Base-by-base conservation (phyloP, 805 yeast genomes). In the Maudiozyma serrabonitensis region DNA sequence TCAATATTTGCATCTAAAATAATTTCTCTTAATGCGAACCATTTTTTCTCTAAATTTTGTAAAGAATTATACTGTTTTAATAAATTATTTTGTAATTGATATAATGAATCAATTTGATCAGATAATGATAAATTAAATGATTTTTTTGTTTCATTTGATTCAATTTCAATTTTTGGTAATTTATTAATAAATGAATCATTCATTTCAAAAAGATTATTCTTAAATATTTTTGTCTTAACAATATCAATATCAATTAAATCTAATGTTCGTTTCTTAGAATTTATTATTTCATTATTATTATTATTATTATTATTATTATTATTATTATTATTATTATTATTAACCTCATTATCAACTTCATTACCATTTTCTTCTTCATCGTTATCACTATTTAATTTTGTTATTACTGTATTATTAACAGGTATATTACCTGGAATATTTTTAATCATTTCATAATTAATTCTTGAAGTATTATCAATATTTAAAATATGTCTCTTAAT, bases 371-470 rank as follows among this genome's bases (percentile, higher is more conserved):
- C 32, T 5, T 26, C 28, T 28, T 28, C 15, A 42, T 37, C 8
- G 23, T 21, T n/a, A 31, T 31, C 28, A 21, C 19, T 31, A 19
- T 43, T 32, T 12, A 18, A n/a, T 32, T 8, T 9, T 28, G 32
- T 9, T 28, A 6, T 28, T 28, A 28, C 13, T 6, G 26, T 39
- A 19, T 19, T 21, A 9, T 19, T 11, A 7, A 46, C 41, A 25
- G 46, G 26, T 37, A 62, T 41, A 37, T 58, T 62, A 7, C 69
- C 69, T 0, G 69, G 69, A 4, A 59, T 49, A 35, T 56, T 63
- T 48, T 60, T 63, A 19, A 66, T 57, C 60, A 62, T 57, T 49
- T 66, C 69, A 47, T 66, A 66, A 51, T 63, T 66, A 19, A 66
- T 63, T 50, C 56, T 57, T 12, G 66, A 57, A n/a, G 58, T 57